Percentiles rank a stretch among this genome's conserved stretches.
Conservation (phyloP, 768 basidiomycete species). For the Omphalotus guepiniiformis region DNA sequence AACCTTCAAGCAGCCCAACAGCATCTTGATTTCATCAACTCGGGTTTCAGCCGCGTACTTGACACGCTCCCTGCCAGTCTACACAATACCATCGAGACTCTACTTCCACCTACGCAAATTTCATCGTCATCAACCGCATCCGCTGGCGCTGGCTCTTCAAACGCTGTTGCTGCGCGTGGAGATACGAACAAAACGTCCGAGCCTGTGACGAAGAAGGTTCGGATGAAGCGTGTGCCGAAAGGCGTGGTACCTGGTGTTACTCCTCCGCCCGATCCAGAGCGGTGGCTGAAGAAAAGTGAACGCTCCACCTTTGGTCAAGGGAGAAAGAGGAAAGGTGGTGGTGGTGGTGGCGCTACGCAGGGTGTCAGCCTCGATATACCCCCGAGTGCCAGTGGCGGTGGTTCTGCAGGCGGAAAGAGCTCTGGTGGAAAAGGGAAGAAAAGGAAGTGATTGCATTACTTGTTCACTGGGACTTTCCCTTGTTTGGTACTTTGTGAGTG, state of each 20-base stretch:
- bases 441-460: conserved; percentile 56
- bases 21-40: conserved; percentile 81
- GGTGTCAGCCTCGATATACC: conserved; percentile 44
- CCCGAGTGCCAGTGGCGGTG: conserved; percentile 19
- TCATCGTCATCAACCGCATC: conserved; percentile 22
- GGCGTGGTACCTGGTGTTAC: conserved; percentile 78
- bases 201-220: conserved; percentile 38
- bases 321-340: conserved; percentile 48
- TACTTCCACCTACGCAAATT: conserved; percentile 51
- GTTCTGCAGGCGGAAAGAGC: conserved; percentile 41
- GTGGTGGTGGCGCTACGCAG: conserved; percentile 68
- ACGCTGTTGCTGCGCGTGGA: conserved; percentile 22
- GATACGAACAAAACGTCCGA: conserved; percentile 25
- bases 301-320: conserved; percentile 46
- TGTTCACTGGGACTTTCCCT: too few species aligned
- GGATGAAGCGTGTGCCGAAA: conserved; percentile 65
- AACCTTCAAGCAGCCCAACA: conserved; percentile 80
- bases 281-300: conserved; percentile 88
- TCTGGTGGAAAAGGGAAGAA: conserved; percentile 59
- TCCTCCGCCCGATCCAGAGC: conserved; percentile 79
- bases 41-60: conserved; percentile 62
- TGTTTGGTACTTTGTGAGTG: too few species aligned
- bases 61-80: conserved; percentile 52
- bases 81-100: conserved; percentile 53
- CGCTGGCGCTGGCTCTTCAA: conserved; percentile 25